Percentiles rank a stretch among this genome's conserved stretches.
phyloP scores from a whole-genome alignment of 2,329 filamentous ascomycete species.

The Fonsecaea monophora region DNA sequence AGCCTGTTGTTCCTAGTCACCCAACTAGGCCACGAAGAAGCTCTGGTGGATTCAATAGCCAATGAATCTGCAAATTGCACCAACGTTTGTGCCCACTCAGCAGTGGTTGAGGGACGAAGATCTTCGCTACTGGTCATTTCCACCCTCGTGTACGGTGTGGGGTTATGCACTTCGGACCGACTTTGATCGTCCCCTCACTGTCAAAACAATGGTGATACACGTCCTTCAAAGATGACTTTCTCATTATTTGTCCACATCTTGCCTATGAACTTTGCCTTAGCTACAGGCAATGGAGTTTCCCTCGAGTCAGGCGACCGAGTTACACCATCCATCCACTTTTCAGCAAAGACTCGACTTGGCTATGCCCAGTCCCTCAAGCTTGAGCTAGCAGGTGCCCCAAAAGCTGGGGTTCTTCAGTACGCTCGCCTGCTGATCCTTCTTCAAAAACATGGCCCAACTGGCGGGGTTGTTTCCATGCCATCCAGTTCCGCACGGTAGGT shows the following conservation, averaged over 20 bases:
- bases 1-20: background rate
- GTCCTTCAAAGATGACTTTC: background rate
- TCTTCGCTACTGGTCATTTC: background rate
- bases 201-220: background rate
- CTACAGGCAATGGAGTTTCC: background rate
- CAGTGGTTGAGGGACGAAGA: too few relatives aligned
- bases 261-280: background rate
- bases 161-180: background rate
- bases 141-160: background rate
- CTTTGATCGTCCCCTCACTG: background rate
- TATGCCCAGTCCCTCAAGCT: background rate
- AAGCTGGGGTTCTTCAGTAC: background rate
- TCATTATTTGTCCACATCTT: background rate
- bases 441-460: background rate
- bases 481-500: background rate
- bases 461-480: background rate
- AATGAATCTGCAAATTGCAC: background rate
- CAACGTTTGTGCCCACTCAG: background rate
- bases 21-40: background rate
- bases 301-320: background rate
- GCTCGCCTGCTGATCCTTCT: background rate
- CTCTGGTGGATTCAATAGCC: background rate
- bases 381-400: background rate
- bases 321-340: background rate
- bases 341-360: background rate